Percentiles rank a stretch among this genome's conserved stretches.
phyloP scores from a whole-genome alignment of 441 rosid species.

The Corymbia calophylla region DNA sequence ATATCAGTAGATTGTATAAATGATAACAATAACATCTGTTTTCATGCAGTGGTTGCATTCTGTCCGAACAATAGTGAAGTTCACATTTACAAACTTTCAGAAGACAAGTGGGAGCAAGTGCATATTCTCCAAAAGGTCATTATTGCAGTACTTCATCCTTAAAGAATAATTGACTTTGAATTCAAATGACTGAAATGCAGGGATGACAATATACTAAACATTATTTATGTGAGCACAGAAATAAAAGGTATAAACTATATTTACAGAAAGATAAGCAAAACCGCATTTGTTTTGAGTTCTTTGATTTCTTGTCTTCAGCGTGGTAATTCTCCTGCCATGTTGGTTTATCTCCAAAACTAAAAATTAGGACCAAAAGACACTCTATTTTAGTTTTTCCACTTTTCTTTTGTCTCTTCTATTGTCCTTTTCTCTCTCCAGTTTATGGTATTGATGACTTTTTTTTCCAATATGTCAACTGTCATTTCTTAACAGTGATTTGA shows the following conservation, averaged over 20 bases:
- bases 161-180: background rate
- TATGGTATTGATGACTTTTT: background rate
- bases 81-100: constrained; percentile 74
- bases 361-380: background rate
- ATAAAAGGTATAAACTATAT: background rate
- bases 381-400: background rate
- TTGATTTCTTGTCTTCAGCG: background rate
- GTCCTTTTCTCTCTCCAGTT: background rate
- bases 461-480: background rate
- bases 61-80: constrained; percentile 93
- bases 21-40: background rate
- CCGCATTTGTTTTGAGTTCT: background rate
- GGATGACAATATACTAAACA: background rate
- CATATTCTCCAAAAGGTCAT: constrained; percentile 89
- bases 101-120: constrained; percentile 80
- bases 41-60: constrained; percentile 75
- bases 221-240: background rate
- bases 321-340: background rate
- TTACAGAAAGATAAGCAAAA: background rate
- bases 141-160: background rate
- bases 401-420: background rate
- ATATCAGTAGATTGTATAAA: background rate
- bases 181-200: background rate
- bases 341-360: background rate
- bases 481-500: background rate